Base-by-base conservation (phyloP, 257 asterid species). In the Rhazya stricta region DNA sequence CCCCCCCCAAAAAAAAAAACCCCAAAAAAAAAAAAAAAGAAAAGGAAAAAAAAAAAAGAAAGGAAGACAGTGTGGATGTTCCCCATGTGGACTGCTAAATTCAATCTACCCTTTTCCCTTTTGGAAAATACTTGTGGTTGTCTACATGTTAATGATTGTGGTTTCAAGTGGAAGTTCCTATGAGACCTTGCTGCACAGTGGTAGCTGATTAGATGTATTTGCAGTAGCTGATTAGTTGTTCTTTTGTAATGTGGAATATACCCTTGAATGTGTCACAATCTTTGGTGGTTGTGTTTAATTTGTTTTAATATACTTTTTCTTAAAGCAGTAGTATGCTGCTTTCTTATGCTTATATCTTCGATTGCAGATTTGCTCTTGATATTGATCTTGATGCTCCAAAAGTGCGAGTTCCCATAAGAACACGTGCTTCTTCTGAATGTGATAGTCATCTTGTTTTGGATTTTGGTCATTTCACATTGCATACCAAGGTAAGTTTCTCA, bases 371-470 rank as follows among this genome's bases (percentile, higher is more conserved):
- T 85, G 94, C 99, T 80, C 97, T 95, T 77, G 98, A 95, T 86
- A 95, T 95, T 83, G 99, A 95, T 79, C 96, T 95, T 72, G 99
- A 92, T 76, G 99, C 99, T 82, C 99, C 99, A 73, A 95, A 92
- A 88, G 99, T 95, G 75, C 90, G 93, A 79, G 88, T 95, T 81
- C 99, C 98, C 79, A 84, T 95, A 63, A 85, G 89, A 81, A 85
- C 88, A 72, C 71, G 80, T 69, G 80, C 80, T 71, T 84, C 91
- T 74, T 74, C 78, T 48, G 87, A 82, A 78, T 83, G 86, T 77
- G 92, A 85, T 75, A 84, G 93, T 86, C 84, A 92, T 89, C 92
- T 95, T 77, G 83, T 92, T 80, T 78, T 95, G 79, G 97, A 95
- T 90, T 89, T 95, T 76, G 99, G 99, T 63, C 92, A 95, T 86